These are phyloP conservation scores for Fraxinus excelsior DNA, from an alignment of 257 asterid species.

Conservation along the genomic window DNA sequence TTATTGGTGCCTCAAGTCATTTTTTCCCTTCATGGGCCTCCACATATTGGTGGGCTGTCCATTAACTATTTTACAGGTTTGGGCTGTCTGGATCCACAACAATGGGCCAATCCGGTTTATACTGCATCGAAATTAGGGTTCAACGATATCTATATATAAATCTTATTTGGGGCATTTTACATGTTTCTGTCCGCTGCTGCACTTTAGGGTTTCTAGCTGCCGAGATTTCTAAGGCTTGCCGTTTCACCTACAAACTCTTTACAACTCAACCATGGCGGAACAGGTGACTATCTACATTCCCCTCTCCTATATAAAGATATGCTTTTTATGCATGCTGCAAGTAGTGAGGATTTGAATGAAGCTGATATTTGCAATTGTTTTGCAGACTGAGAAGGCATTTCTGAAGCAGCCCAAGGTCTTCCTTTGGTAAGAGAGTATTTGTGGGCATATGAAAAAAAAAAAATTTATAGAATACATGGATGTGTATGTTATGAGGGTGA, in stretches of 20 bases:
- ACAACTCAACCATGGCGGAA: slow-evolving; percentile 52
- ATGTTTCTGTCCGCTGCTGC: slow-evolving; percentile 14
- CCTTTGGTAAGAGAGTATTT: slow-evolving; percentile 38
- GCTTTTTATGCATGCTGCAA: neutral
- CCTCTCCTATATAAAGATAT: neutral
- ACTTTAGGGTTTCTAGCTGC: slow-evolving; percentile 28
- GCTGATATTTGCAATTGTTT: slow-evolving; percentile 1
- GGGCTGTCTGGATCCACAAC: neutral
- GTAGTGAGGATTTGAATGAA: neutral
- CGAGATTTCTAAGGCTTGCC: neutral
- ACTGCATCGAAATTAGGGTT: neutral
- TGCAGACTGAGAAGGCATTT: slow-evolving; percentile 76
- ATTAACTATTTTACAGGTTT: neutral
- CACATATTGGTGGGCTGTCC: neutral
- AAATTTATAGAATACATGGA: neutral
- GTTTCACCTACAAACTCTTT: neutral
- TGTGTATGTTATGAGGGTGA: slow-evolving; percentile 1
- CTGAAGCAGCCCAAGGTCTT: slow-evolving; percentile 80
- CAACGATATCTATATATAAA: neutral
- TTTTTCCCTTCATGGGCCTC: neutral
- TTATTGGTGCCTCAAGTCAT: too few species aligned
- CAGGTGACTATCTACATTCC: slow-evolving; percentile 33
- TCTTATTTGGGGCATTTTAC: slow-evolving; percentile 7
- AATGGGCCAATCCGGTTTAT: neutral
- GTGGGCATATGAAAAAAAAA: neutral